Evolutionary conservation across 164 flowering plant species (phyloP).

Genomic region (Protea cynaroides): DNA sequence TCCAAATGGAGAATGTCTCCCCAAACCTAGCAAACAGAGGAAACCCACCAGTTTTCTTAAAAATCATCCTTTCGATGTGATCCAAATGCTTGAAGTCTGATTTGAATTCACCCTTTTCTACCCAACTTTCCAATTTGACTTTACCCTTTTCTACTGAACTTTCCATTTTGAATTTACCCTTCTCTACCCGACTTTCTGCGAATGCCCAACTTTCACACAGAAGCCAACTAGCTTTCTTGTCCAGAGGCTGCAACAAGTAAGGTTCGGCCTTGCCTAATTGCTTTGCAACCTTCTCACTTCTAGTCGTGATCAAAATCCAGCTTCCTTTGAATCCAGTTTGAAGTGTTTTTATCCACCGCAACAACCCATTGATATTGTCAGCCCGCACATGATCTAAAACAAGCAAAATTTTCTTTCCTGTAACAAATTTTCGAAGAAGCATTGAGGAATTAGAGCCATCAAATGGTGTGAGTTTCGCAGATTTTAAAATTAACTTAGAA

Average conservation of each 20-base stretch:
- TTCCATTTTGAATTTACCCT: too few species aligned
- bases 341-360: not conserved
- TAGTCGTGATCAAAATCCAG: not conserved
- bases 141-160: too few species aligned
- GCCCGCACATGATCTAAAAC: not conserved
- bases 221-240: not conserved
- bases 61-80: not conserved
- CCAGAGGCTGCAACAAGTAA: not conserved
- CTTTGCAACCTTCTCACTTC: not conserved
- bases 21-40: not conserved
- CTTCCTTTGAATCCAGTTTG: not conserved
- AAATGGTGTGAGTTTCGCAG: too few species aligned
- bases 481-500: not conserved
- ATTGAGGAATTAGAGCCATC: not conserved
- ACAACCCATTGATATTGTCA: not conserved
- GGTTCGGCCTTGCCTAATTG: not conserved
- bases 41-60: not conserved
- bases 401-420: not conserved
- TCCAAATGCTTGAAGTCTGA: not conserved
- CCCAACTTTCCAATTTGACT: too few species aligned
- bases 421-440: not conserved
- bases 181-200: too few species aligned
- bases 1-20: not conserved
- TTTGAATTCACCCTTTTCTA: not conserved
- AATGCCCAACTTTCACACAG: not conserved